These are phyloP conservation scores for Ilyonectria robusta DNA, from an alignment of 2,329 filamentous ascomycete species.

Conservation along the genomic window DNA sequence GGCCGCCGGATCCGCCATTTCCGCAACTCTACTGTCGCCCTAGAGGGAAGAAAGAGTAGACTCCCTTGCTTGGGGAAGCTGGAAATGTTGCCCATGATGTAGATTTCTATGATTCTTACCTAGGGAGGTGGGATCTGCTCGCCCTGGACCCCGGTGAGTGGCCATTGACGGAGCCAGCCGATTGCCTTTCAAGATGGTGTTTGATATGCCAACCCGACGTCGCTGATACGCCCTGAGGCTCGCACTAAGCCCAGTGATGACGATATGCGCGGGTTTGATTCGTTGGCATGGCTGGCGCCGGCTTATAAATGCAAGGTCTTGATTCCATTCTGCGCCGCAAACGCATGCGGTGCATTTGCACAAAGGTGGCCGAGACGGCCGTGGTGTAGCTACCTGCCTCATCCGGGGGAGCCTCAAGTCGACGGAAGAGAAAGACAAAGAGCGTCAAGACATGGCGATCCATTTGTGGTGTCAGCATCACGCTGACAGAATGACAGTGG, in stretches of 20 bases:
- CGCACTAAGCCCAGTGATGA: constrained; percentile 33
- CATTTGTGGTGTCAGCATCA: constrained; percentile 7
- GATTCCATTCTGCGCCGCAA: neutral
- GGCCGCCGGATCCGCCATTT: neutral
- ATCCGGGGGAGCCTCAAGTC: constrained; percentile 2
- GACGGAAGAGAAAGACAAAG: constrained; percentile 9
- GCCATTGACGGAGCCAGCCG: neutral
- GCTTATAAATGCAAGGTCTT: constrained; percentile 1
- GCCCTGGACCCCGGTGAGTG: neutral
- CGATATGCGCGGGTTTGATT: constrained; percentile 41
- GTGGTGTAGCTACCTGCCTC: constrained; percentile 1
- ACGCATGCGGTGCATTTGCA: neutral
- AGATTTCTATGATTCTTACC: neutral
- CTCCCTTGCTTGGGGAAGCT: no score
- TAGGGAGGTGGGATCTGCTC: neutral
- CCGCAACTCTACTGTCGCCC: neutral
- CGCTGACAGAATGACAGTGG: neutral
- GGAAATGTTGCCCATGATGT: neutral
- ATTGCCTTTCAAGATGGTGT: neutral
- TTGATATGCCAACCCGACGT: constrained; percentile 1
- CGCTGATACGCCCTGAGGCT: constrained; percentile 17
- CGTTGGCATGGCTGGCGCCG: constrained; percentile 25
- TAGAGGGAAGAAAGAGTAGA: no score
- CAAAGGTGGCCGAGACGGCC: neutral
- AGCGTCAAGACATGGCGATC: neutral